A percentile compares a stretch with the other conserved stretches of the same genome.
phyloP scores from a whole-genome alignment of 2,329 filamentous ascomycete species.

The Colletotrichum sansevieriae region DNA sequence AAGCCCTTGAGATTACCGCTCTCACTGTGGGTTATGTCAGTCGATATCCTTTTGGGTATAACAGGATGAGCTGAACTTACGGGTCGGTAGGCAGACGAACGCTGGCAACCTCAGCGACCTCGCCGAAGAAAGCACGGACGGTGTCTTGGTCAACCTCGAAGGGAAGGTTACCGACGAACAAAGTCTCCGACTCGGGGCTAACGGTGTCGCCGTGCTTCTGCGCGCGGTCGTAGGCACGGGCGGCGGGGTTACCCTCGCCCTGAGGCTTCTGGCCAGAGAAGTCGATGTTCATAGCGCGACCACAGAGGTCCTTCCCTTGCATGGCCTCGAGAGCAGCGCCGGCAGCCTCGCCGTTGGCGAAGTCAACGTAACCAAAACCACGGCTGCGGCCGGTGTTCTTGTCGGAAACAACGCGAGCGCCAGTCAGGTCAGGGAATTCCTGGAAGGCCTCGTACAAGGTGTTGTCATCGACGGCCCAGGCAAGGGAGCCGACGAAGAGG shows the following conservation, averaged over 20 bases:
- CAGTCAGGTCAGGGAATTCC: slow-evolving; percentile 78
- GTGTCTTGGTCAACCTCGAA: slow-evolving; percentile 85
- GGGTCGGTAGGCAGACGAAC: slow-evolving; percentile 90
- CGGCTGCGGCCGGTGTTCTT: slow-evolving; percentile 85
- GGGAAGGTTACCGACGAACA: slow-evolving; percentile 92
- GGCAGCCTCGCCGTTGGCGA: slow-evolving; percentile 75
- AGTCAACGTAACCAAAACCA: slow-evolving; percentile 95
- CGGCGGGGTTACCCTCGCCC: slow-evolving; percentile 62
- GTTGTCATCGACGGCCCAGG: slow-evolving; percentile 91
- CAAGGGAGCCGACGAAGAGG: slow-evolving; percentile 90
- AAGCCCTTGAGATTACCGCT: slow-evolving; percentile 90
- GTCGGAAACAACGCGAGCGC: slow-evolving; percentile 86
- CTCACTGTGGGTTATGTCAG: slow-evolving; percentile 65
- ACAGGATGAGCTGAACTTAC: slow-evolving; percentile 57
- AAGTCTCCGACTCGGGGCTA: slow-evolving; percentile 85
- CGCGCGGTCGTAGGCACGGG: slow-evolving; percentile 74
- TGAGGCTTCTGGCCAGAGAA: slow-evolving; percentile 77
- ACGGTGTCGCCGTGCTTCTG: slow-evolving; percentile 81
- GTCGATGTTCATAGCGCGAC: slow-evolving; percentile 82
- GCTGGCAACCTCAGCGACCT: slow-evolving; percentile 78
- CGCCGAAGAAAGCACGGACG: slow-evolving; percentile 80
- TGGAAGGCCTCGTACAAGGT: slow-evolving; percentile 86
- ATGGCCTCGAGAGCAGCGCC: slow-evolving; percentile 80
- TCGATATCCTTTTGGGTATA: background rate
- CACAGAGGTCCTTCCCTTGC: slow-evolving; percentile 80